phyloP scores from a whole-genome alignment of 345 rosid species.

The Atalantia buxifolia region DNA sequence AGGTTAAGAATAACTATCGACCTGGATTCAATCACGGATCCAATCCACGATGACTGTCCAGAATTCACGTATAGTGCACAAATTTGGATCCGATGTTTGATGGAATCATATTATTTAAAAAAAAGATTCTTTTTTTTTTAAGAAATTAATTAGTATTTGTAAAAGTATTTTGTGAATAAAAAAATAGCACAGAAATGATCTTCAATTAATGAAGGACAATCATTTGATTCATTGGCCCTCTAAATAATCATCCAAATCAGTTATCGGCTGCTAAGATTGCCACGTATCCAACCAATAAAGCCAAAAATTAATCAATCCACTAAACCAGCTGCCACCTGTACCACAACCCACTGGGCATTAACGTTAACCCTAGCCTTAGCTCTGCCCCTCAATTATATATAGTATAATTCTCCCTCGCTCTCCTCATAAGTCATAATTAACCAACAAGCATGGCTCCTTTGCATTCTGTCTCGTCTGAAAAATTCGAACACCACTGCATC shows the following conservation, averaged over 20 bases:
- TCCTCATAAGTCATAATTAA: not conserved
- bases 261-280: not conserved
- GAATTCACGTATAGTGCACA: too few relatives aligned
- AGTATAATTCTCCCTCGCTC: not conserved
- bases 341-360: too few relatives aligned
- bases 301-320: not conserved
- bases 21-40: too few relatives aligned
- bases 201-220: not conserved
- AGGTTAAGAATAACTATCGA: too few relatives aligned
- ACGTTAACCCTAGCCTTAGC: not conserved
- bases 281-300: slow-evolving; percentile 15
- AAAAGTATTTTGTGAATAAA: too few relatives aligned
- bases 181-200: too few relatives aligned
- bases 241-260: not conserved
- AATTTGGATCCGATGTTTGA: too few relatives aligned
- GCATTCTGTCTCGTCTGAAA: not conserved
- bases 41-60: too few relatives aligned
- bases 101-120: too few relatives aligned
- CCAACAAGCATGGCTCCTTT: not conserved
- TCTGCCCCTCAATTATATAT: not conserved
- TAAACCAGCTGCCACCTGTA: not conserved
- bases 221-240: slow-evolving; percentile 5
- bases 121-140: too few relatives aligned
- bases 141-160: too few relatives aligned
- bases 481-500: slow-evolving; percentile 14